Evolutionary conservation across 2,329 filamentous ascomycete genomes (phyloP), one percentile per base, ranked within the genome.

Genomic region (Ilyonectria destructans): DNA sequence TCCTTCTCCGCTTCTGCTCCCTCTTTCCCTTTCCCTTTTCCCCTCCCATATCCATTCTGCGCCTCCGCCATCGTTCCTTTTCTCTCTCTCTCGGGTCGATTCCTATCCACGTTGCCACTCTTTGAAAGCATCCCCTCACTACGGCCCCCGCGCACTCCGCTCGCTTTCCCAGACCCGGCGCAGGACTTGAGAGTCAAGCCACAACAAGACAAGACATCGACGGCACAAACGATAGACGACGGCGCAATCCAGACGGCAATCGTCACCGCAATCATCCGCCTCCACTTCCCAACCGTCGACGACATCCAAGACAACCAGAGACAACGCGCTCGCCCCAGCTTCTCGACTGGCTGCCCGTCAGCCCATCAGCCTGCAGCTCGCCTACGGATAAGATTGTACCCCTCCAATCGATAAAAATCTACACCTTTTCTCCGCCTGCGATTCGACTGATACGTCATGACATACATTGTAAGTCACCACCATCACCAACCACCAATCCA

Each of bases 381-480:
- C 43, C 48, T 52, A 12, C 29, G 58, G 52, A 54, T 62, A 62
- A 73, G 64, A 64, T 26, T 26, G 26, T 59, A 70, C 51, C 56
- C 65, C 59, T 58, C 72, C 57, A 72, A 73, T 69, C 67, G 66
- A 76, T 73, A 65, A 19, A 58, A 29, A 52, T 37, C 31, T 57
- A 56, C 29, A 52, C 26, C 55, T 55, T 58, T 31, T 65, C 62
- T 35, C 62, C 57, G 58, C 62, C 69, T 59, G 57, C 65, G 63
- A 72, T 69, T 73, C 67, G 67, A 68, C 65, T 62, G 64, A 80
- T 79, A 79, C 79, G 78, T 77, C 77, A 82, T 82, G 80, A 80
- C 80, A 77, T 81, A 81, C 74, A 82, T 81, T 78, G 80, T 82
- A 77, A 82, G 80, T 82, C 58, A 52, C 35, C 33, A 62, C 60